A percentile compares a stretch with the other conserved stretches of the same genome.
These are phyloP conservation scores for Acacia concinna DNA, from an alignment of 331 rosid genomes.

Conservation along the genomic window DNA sequence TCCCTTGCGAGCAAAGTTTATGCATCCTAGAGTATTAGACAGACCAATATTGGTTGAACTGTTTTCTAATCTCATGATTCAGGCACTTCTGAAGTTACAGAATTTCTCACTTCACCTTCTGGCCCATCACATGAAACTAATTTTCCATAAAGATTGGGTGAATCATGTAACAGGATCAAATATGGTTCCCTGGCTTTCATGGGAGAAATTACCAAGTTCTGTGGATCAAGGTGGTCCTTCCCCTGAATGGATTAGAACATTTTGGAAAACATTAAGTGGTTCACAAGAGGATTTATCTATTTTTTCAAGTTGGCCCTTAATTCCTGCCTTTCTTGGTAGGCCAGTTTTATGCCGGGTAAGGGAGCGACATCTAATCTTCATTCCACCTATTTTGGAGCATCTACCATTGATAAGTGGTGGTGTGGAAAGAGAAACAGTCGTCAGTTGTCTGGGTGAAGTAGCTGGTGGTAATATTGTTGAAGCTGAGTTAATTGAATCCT, in stretches of 20 bases:
- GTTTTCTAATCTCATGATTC: slow-evolving; percentile 56
- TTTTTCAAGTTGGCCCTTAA: slow-evolving; percentile 91
- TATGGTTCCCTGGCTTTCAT: slow-evolving; percentile 95
- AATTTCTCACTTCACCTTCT: slow-evolving; percentile 70
- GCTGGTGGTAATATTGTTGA: slow-evolving; percentile 41
- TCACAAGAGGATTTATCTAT: slow-evolving; percentile 62
- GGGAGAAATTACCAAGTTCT: slow-evolving; percentile 73
- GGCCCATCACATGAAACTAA: slow-evolving; percentile 74
- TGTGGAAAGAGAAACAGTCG: slow-evolving; percentile 49
- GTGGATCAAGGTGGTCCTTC: slow-evolving; percentile 87
- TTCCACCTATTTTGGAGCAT: slow-evolving; percentile 66
- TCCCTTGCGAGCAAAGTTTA: slow-evolving; percentile 77
- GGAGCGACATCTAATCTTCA: slow-evolving; percentile 75
- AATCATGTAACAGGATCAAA: slow-evolving; percentile 76
- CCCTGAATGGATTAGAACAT: slow-evolving; percentile 84
- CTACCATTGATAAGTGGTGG: slow-evolving; percentile 34
- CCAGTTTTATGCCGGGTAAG: slow-evolving; percentile 88
- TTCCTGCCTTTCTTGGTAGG: slow-evolving; percentile 97
- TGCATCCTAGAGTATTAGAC: slow-evolving; percentile 74
- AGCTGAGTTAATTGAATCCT: slow-evolving; percentile 50
- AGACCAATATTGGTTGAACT: slow-evolving; percentile 65
- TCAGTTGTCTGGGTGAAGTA: slow-evolving; percentile 35
- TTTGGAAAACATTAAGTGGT: slow-evolving; percentile 71
- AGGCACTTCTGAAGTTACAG: slow-evolving; percentile 60
- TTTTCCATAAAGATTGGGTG: slow-evolving; percentile 87